Evolutionary conservation across 2,329 filamentous ascomycete genomes (phyloP), one percentile per base, ranked within the genome.

Genomic region (Dactylonectria macrodidyma): DNA sequence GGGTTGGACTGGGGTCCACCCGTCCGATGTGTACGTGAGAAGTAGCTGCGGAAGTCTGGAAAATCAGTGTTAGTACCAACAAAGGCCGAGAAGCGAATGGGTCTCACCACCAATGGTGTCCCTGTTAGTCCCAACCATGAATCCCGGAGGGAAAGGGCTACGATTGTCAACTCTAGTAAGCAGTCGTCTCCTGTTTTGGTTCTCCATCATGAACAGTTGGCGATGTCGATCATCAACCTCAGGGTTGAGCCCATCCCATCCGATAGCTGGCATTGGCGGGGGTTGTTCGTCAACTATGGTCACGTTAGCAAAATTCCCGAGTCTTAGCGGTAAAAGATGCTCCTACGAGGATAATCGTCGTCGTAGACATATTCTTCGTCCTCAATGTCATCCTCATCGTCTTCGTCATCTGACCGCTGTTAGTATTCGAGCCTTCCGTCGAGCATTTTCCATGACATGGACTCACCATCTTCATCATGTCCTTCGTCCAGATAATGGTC

Each of bases 301-400:
- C 4, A 30, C 3, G 48, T 65, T 56, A 65, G 50, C 19, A 22
- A 51, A 2, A 4, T 33, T n/a, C 30, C 14, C 10, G 46, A 16
- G 10, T 19, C 19, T 19, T 11, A 26, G 54, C 33, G 34, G 52
- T 19, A 19, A 64, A 36, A 62, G 16, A 2, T 24, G 30, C 33
- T 84, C 86, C 81, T 83, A 89, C 87, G 83, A 65, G 87, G 84
- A 79, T 87, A 89, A 36, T 86, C 86, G 26, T 89, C 87, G 67
- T 90, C 88, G 68, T 89, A 91, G 66, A 88, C 83, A 74, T 90
- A 90, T 62, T 90, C 88, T 22, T 90, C 89, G 58, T 94, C 92
- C 51, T 91, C 91, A 72, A 92, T 87, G 50, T 91, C 91, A 47
- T 93, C 92, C 19, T 93, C 91, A 54, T 94, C 93, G 5, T 89